These are phyloP conservation scores for Ophiostoma fasciatum DNA, from an alignment of 2,329 filamentous ascomycete genomes.

Conservation along the genomic window DNA sequence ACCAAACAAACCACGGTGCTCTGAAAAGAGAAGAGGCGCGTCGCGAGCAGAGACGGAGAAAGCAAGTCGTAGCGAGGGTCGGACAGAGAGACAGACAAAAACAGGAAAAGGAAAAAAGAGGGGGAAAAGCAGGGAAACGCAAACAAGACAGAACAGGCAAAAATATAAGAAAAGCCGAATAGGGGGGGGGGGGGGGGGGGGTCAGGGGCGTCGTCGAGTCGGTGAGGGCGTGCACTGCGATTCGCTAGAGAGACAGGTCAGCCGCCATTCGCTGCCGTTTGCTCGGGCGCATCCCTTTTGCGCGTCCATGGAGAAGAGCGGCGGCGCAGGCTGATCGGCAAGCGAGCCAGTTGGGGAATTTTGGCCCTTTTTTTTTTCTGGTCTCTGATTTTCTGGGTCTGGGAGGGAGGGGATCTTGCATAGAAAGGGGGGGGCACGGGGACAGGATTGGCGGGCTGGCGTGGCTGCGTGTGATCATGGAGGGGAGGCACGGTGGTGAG, in stretches of 20 bases:
- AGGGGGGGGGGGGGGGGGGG: background rate
- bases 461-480: constrained; percentile 1
- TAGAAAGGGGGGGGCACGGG: background rate
- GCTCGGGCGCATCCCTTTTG: constrained; percentile 2
- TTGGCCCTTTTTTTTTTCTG: background rate
- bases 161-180: background rate
- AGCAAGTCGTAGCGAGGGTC: no score
- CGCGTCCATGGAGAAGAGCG: constrained; percentile 10
- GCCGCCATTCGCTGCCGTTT: background rate
- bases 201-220: no score
- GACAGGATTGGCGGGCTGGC: constrained; percentile 9
- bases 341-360: constrained; percentile 9
- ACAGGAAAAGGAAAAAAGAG: background rate
- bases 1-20: no score
- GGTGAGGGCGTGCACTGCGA: constrained; percentile 5
- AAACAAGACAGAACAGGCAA: background rate
- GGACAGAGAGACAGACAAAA: background rate
- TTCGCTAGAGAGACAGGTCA: constrained; percentile 3
- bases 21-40: no score
- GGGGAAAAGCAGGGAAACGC: no score
- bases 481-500: constrained; percentile 1
- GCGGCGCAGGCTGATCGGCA: constrained; percentile 7
- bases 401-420: constrained; percentile 4
- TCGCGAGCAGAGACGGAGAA: no score
- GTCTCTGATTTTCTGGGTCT: background rate